These are phyloP conservation scores for Kluyveromyces sp. DNA, from an alignment of 1,139 yeast species.

Conservation along the genomic window DNA sequence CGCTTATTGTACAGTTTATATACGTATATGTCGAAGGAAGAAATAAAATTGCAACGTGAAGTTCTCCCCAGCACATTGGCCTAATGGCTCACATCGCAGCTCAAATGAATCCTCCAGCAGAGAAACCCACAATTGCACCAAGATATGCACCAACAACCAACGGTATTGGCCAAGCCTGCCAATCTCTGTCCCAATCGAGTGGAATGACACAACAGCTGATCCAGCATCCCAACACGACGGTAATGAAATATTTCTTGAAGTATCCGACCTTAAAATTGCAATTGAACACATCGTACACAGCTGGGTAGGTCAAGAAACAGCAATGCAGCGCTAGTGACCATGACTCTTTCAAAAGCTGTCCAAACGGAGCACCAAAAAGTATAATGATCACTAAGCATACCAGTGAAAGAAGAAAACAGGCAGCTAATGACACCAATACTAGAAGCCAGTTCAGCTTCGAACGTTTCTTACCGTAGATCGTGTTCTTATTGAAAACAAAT, in stretches of 20 bases:
- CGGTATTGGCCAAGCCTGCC: constrained; percentile 98
- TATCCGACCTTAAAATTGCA: constrained; percentile 49
- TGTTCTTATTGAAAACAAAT: constrained; percentile 25
- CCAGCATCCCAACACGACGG: constrained; percentile 76
- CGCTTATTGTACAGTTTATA: constrained; percentile 1
- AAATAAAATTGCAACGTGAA: not conserved
- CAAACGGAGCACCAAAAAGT: constrained; percentile 83
- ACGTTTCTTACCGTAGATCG: constrained; percentile 31
- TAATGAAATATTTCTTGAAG: constrained; percentile 39
- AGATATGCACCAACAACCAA: constrained; percentile 70
- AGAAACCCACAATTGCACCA: constrained; percentile 60
- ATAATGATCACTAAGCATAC: constrained; percentile 50
- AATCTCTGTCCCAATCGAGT: constrained; percentile 93
- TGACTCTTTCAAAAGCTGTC: constrained; percentile 51
- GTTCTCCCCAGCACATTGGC: too few species aligned
- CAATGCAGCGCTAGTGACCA: constrained; percentile 59
- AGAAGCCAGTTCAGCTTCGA: constrained; percentile 34
- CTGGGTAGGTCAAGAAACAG: constrained; percentile 45
- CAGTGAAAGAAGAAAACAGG: constrained; percentile 40
- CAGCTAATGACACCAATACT: constrained; percentile 35
- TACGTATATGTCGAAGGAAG: not conserved
- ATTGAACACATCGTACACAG: constrained; percentile 57
- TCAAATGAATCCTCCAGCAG: constrained; percentile 28
- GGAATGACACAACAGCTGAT: constrained; percentile 91
- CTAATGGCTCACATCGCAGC: constrained; percentile 1